Percentiles rank a stretch among this genome's conserved stretches.
phyloP scores from a whole-genome alignment of 495 filamentous ascomycete species.

The Cryomyces minteri region DNA sequence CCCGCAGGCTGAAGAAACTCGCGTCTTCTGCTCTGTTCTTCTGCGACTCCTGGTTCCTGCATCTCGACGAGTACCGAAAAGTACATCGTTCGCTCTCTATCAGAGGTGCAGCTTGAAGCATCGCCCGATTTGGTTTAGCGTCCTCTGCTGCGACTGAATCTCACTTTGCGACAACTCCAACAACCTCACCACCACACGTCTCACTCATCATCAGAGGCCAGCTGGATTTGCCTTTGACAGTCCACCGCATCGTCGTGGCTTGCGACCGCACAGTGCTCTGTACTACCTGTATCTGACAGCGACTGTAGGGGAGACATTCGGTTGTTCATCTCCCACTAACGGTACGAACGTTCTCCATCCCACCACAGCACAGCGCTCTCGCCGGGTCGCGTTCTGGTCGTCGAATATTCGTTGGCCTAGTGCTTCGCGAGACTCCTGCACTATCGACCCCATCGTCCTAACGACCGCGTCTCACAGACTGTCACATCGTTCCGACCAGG shows the following conservation, averaged over 20 bases:
- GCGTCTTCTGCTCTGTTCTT: neutral
- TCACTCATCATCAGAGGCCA: neutral
- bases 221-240: conserved; percentile 1
- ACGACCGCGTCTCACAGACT: neutral
- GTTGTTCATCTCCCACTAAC: conserved; percentile 87
- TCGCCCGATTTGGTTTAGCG: neutral
- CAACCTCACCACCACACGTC: neutral
- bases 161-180: neutral
- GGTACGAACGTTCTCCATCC: conserved; percentile 34
- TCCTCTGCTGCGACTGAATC: neutral
- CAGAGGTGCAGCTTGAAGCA: neutral
- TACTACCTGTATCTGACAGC: conserved; percentile 1
- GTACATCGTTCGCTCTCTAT: neutral
- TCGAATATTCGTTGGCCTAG: neutral
- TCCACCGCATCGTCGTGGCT: conserved; percentile 2
- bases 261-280: conserved; percentile 3
- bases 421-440: neutral
- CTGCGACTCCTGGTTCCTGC: neutral
- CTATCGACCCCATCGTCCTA: neutral
- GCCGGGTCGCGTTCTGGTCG: neutral
- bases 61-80: neutral
- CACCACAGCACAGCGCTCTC: neutral
- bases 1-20: conserved; percentile 1
- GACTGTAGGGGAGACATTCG: conserved; percentile 82
- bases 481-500: neutral